phyloP scores from a whole-genome alignment of 139 green algal genomes.

The Desmodesmus armatus region DNA sequence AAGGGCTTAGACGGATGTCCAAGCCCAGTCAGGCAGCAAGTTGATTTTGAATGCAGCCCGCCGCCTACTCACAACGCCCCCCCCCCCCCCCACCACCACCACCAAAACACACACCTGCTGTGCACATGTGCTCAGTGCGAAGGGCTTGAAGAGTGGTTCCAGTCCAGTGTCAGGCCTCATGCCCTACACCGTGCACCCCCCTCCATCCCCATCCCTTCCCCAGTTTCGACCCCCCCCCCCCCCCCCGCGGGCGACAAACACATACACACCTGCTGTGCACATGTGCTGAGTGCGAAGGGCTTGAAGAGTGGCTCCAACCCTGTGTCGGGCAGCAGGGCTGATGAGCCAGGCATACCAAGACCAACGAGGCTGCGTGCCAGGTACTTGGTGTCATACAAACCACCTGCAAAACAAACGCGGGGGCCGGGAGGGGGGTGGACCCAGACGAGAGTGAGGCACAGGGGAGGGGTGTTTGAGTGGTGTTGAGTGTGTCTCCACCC shows the following conservation, averaged over 20 bases:
- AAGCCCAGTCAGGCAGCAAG: too few relatives aligned
- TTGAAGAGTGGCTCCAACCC: not conserved
- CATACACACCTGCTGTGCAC: not conserved
- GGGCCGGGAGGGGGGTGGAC: not conserved
- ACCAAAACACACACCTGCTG: not conserved
- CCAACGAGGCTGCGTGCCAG: not conserved
- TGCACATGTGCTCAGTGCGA: not conserved
- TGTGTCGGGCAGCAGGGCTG: not conserved
- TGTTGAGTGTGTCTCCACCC: not conserved
- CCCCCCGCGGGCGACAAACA: not conserved
- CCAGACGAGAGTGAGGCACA: not conserved
- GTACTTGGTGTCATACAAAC: constrained; percentile 2
- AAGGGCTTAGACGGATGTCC: too few relatives aligned
- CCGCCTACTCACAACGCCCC: not conserved
- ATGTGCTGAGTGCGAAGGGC: not conserved
- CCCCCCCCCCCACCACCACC: too few relatives aligned
- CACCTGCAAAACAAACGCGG: not conserved
- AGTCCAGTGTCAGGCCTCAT: too few relatives aligned
- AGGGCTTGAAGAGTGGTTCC: not conserved
- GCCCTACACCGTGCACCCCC: too few relatives aligned
- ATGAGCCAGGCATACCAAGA: not conserved
- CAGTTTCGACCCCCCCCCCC: too few relatives aligned
- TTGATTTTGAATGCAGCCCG: too few relatives aligned
- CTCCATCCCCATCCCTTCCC: too few relatives aligned
- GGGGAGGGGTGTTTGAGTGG: not conserved